phyloP scores from a whole-genome alignment of 2,329 filamentous ascomycete species.

The Xylaria sp. region DNA sequence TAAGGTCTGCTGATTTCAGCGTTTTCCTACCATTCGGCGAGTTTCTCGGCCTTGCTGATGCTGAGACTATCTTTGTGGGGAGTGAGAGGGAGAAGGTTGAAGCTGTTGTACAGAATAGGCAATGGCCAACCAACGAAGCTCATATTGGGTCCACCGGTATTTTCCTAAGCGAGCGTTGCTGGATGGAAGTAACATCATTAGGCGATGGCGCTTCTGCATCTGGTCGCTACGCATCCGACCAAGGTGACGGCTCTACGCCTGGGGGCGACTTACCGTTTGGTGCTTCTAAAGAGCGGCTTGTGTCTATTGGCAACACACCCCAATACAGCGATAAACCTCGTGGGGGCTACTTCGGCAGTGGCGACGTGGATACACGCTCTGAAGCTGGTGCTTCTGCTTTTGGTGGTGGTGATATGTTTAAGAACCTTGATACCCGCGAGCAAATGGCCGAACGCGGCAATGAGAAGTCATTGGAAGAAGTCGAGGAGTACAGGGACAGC shows the following conservation, averaged over 20 bases:
- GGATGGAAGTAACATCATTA: slow-evolving; percentile 87
- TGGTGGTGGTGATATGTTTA: slow-evolving; percentile 96
- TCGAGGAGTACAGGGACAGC: slow-evolving; percentile 84
- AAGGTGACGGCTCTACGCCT: slow-evolving; percentile 67
- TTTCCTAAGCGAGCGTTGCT: slow-evolving; percentile 95
- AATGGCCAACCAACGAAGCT: slow-evolving; percentile 93
- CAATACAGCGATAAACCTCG: slow-evolving; percentile 80
- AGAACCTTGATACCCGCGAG: slow-evolving; percentile 91
- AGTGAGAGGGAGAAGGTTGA: slow-evolving; percentile 93
- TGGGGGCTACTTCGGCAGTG: slow-evolving; percentile 81
- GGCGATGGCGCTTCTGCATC: slow-evolving; percentile 69
- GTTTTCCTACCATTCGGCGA: slow-evolving; percentile 96
- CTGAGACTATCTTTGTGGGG: slow-evolving; percentile 86
- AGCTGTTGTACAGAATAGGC: slow-evolving; percentile 88
- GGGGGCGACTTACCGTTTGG: slow-evolving; percentile 68
- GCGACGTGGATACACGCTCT: slow-evolving; percentile 85
- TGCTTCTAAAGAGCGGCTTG: slow-evolving; percentile 70
- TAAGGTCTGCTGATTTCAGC: slow-evolving; percentile 94
- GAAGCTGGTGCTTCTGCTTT: slow-evolving; percentile 93
- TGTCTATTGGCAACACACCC: slow-evolving; percentile 63
- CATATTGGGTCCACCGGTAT: slow-evolving; percentile 91
- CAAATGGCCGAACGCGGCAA: slow-evolving; percentile 96
- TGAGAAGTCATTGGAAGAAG: slow-evolving; percentile 87
- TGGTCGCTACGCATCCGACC: slow-evolving; percentile 69
- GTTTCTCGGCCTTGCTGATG: slow-evolving; percentile 88